phyloP scores from a whole-genome alignment of 768 basidiomycete genomes.

The Kwoniella bestiolae region DNA sequence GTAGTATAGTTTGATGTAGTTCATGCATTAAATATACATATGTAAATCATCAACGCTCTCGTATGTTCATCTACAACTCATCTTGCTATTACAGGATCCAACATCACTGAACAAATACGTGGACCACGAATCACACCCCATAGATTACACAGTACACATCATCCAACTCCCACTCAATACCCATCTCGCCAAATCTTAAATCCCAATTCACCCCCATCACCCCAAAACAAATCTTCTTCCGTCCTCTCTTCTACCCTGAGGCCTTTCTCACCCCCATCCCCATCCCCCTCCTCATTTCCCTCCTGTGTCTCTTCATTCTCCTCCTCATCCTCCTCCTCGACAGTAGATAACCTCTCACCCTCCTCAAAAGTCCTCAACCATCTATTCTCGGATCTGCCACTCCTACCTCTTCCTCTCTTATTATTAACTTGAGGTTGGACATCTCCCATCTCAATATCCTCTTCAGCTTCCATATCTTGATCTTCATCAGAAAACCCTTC shows the following conservation, averaged over 20 bases:
- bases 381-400: neutral
- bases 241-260: neutral
- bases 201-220: conserved; percentile 29
- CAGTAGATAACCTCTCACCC: conserved; percentile 14
- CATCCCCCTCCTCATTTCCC: neutral
- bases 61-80: too few species aligned
- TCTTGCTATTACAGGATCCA: too few species aligned
- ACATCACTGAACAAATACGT: too few species aligned
- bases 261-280: neutral
- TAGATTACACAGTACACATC: neutral
- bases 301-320: neutral
- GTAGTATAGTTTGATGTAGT: too few species aligned
- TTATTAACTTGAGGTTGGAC: neutral
- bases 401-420: neutral
- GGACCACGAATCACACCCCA: too few species aligned
- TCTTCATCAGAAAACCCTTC: conserved; percentile 18
- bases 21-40: too few species aligned
- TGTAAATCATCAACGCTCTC: too few species aligned
- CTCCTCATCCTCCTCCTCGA: conserved; percentile 32
- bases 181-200: conserved; percentile 42
- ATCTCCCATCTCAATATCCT: neutral
- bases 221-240: conserved; percentile 30
- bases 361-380: conserved; percentile 1
- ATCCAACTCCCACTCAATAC: conserved; percentile 20
- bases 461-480: neutral